A percentile compares a stretch with the other conserved stretches of the same genome.
These are phyloP conservation scores for Astrothelium subdiscretum DNA, from an alignment of 495 filamentous ascomycete genomes.

Conservation along the genomic window DNA sequence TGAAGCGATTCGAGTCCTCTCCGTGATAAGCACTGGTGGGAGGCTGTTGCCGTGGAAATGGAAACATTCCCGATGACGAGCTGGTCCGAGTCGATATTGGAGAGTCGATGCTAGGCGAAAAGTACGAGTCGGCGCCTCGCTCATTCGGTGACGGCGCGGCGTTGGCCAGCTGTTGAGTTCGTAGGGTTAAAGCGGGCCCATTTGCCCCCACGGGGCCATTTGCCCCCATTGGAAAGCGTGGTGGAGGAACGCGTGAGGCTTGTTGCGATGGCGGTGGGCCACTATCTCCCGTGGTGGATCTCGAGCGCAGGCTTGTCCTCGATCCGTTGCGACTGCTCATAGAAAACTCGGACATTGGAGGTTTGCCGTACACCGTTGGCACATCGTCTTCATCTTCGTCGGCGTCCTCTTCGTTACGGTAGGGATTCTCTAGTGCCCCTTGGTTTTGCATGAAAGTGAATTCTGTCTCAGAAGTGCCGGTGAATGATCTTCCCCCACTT, in stretches of 20 bases:
- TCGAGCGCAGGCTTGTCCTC: conserved; percentile 65
- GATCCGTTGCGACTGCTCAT: conserved; percentile 58
- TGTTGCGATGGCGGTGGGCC: conserved; percentile 35
- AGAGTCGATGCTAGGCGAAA: conserved; percentile 77
- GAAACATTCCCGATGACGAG: conserved; percentile 57
- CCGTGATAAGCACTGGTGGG: conserved; percentile 13
- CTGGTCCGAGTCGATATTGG: conserved; percentile 75
- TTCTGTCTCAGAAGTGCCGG: conserved; percentile 56
- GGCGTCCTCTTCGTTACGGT: conserved; percentile 59
- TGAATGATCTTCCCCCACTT: conserved; percentile 43
- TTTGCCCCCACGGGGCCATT: conserved; percentile 32
- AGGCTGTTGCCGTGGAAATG: conserved; percentile 64
- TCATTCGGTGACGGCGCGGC: conserved; percentile 42
- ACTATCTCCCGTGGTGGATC: conserved; percentile 69
- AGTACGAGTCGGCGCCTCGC: conserved; percentile 59
- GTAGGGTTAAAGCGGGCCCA: conserved; percentile 51
- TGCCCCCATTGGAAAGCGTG: conserved; percentile 56
- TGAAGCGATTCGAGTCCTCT: conserved; percentile 52
- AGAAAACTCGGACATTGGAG: conserved; percentile 13
- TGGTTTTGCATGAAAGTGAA: conserved; percentile 71
- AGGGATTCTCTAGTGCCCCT: conserved; percentile 61
- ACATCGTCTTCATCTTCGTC: conserved; percentile 54
- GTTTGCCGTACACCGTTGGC: conserved; percentile 27
- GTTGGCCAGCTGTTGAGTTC: conserved; percentile 48
- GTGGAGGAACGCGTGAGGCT: conserved; percentile 45